Evolutionary conservation across 208 protist genomes (phyloP).

Genomic region (Crithidia acanthocephali): DNA sequence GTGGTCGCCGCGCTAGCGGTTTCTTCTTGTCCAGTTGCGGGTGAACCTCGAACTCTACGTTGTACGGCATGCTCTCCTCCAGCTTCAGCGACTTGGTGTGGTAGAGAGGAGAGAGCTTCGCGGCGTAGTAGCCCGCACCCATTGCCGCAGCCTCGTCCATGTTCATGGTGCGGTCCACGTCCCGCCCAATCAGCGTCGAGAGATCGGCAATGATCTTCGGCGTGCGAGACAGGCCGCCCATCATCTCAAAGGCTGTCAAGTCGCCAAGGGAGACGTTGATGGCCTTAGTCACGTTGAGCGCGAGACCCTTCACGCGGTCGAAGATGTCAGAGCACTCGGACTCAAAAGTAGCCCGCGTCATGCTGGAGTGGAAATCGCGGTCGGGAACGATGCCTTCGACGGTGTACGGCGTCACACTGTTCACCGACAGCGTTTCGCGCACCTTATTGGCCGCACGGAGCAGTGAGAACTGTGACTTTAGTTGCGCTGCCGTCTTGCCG

Average conservation of each 20-base stretch:
- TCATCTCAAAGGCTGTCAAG: conserved; percentile 87
- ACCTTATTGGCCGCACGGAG: conserved; percentile 87
- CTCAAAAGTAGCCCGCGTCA: conserved; percentile 89
- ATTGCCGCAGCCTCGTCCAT: conserved; percentile 91
- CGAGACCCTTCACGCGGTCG: conserved; percentile 58
- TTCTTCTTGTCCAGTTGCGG: conserved; percentile 36
- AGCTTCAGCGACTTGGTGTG: conserved; percentile 75
- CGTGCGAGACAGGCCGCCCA: conserved; percentile 86
- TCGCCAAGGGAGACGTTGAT: conserved; percentile 46
- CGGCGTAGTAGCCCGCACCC: conserved; percentile 87
- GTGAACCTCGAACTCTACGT: conserved; percentile 54
- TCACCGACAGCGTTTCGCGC: conserved; percentile 92
- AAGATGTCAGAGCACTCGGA: conserved; percentile 81
- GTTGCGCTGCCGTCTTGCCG: conserved; percentile 33
- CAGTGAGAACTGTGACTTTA: conserved; percentile 92
- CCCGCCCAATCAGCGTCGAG: conserved; percentile 49
- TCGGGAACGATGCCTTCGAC: conserved; percentile 91
- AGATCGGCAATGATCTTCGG: conserved; percentile 86
- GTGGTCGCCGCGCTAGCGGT: conserved; percentile 13
- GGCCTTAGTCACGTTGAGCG: conserved; percentile 45
- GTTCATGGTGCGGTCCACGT: conserved; percentile 88
- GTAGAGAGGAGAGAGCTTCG: conserved; percentile 80
- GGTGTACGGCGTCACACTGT: conserved; percentile 84
- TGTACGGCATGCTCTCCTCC: conserved; percentile 57
- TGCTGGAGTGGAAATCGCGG: conserved; percentile 73